Evolutionary conservation across 768 basidiomycete species (phyloP).

Genomic region (Psilocybe azurescens): DNA sequence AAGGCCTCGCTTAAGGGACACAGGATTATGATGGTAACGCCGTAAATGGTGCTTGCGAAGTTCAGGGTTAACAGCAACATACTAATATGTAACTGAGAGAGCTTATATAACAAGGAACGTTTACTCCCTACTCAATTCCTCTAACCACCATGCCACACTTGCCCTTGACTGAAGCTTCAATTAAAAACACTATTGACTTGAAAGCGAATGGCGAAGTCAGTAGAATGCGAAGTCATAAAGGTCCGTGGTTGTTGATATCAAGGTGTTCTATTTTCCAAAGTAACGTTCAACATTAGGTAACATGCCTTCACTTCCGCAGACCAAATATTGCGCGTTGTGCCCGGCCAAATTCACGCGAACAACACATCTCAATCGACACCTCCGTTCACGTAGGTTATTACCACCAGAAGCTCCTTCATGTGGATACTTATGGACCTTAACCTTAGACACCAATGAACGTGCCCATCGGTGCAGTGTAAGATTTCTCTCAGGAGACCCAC

Average conservation of each 20-base stretch:
- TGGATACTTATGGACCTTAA: slow-evolving; percentile 9
- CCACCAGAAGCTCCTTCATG: neutral
- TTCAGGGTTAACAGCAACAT: slow-evolving; percentile 23
- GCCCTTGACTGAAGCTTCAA: slow-evolving; percentile 30
- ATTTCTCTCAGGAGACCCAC: slow-evolving; percentile 4
- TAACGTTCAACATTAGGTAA: slow-evolving; percentile 48
- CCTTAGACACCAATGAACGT: slow-evolving; percentile 68
- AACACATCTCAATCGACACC: slow-evolving; percentile 74
- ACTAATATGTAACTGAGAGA: slow-evolving; percentile 23
- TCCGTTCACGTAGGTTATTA: slow-evolving; percentile 65
- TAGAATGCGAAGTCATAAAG: slow-evolving; percentile 49
- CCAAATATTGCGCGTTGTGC: slow-evolving; percentile 69
- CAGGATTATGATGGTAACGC: slow-evolving; percentile 28
- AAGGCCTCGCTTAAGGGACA: slow-evolving; percentile 23
- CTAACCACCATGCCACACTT: slow-evolving; percentile 32
- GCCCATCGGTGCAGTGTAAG: slow-evolving; percentile 67
- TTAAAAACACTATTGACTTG: slow-evolving; percentile 37
- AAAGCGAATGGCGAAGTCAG: slow-evolving; percentile 49
- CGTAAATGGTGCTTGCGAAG: slow-evolving; percentile 20
- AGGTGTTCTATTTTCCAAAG: slow-evolving; percentile 1
- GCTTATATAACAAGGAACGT: slow-evolving; percentile 39
- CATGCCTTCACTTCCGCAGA: slow-evolving; percentile 73
- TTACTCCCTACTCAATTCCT: slow-evolving; percentile 27
- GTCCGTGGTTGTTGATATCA: slow-evolving; percentile 24
- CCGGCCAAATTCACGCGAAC: slow-evolving; percentile 78